Conservation (phyloP, 805 yeast species). For the Pichia insulana region DNA sequence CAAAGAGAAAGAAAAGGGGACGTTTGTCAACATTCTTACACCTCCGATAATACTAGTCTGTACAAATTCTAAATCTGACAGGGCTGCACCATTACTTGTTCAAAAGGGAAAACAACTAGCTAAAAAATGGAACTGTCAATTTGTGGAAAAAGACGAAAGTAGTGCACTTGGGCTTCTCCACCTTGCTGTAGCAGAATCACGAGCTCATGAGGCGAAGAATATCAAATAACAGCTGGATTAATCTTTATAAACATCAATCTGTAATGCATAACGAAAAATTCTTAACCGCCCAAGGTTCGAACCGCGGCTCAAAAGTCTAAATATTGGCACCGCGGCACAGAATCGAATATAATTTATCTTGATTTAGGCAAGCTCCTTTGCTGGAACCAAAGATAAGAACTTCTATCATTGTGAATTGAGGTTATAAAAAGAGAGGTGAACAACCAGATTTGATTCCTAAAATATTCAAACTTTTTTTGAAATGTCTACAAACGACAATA, state of each 20-base stretch:
- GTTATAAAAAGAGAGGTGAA: no score
- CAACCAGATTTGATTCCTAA: no score
- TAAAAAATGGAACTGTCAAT: background rate
- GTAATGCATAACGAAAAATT: no score
- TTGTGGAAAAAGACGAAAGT: background rate
- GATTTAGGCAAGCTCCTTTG: no score
- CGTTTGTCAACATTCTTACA: background rate
- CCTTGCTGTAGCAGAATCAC: background rate
- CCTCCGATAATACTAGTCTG: background rate
- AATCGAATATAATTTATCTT: no score
- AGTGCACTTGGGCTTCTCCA: background rate
- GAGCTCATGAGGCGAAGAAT: constrained; percentile 3
- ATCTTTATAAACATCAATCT: no score
- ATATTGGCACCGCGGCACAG: background rate
- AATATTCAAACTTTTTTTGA: background rate
- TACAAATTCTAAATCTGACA: background rate
- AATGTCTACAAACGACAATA: background rate
- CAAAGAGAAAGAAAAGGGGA: background rate
- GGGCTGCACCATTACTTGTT: background rate
- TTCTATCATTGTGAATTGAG: no score
- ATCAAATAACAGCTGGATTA: background rate
- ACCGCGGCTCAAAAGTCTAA: constrained; percentile 5
- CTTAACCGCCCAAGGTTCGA: background rate
- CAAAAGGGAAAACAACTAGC: background rate
- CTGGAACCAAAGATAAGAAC: no score